Percentiles rank a stretch among this genome's conserved stretches.
These are phyloP conservation scores for Zarea fungicola DNA, from an alignment of 2,329 filamentous ascomycete genomes.

Conservation along the genomic window DNA sequence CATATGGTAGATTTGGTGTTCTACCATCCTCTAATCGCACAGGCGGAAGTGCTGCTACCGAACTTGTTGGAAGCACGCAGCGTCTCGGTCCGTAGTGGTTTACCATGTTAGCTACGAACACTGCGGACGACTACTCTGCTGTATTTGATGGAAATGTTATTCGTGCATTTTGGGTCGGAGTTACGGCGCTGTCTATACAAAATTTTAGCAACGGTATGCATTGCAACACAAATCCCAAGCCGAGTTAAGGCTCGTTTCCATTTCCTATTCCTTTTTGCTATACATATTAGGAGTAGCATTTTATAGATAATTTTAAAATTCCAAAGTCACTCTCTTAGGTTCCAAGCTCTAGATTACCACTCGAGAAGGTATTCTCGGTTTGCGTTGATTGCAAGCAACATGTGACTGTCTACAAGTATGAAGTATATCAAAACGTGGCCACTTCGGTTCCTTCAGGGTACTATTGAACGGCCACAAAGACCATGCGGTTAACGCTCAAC, in stretches of 20 bases:
- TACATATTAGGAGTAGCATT: no score
- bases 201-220: background rate
- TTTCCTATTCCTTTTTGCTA: no score
- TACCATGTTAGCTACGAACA: conserved; percentile 3
- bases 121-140: background rate
- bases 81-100: conserved; percentile 59
- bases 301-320: background rate
- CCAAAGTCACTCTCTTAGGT: background rate
- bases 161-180: conserved; percentile 4
- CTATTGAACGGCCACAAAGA: no score
- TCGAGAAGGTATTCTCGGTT: background rate
- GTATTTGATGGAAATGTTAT: background rate
- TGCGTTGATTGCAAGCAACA: no score
- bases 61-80: conserved; percentile 57
- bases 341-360: background rate
- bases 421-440: no score
- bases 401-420: no score
- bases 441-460: no score
- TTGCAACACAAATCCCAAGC: no score
- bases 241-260: no score
- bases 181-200: conserved; percentile 1
- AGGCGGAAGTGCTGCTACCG: conserved; percentile 45
- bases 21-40: conserved; percentile 55
- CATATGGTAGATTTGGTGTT: conserved; percentile 86
- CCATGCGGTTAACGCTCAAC: no score